Conservation (phyloP, 345 rosid species). For the Populus simonii region DNA sequence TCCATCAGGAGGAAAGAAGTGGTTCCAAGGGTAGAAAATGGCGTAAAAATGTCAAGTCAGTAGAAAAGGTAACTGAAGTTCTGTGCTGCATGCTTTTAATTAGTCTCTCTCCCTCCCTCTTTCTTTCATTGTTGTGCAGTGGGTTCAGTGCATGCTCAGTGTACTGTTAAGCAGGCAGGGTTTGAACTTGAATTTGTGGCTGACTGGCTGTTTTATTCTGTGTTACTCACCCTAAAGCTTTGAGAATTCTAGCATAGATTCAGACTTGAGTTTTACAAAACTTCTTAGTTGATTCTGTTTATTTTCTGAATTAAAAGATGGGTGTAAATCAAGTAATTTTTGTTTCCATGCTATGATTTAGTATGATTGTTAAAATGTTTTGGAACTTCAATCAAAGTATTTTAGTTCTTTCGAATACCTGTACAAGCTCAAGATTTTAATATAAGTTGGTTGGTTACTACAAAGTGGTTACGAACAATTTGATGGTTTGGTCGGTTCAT, state of each 20-base stretch:
- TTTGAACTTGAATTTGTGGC: not conserved
- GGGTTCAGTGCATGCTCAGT: not conserved
- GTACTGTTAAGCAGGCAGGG: not conserved
- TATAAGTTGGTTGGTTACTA: not conserved
- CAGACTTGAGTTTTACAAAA: not conserved
- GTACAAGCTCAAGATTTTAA: not conserved
- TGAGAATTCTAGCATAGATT: not conserved
- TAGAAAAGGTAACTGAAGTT: constrained; percentile 66
- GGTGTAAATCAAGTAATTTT: not conserved
- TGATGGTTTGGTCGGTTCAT: not conserved
- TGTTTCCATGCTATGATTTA: not conserved
- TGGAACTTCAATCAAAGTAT: not conserved
- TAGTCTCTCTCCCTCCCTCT: not conserved
- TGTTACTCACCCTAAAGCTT: not conserved
- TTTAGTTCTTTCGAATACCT: not conserved
- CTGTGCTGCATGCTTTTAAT: not conserved
- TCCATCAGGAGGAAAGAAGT: constrained; percentile 94
- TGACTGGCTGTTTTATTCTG: not conserved
- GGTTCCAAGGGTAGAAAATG: constrained; percentile 93
- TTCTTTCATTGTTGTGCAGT: not conserved
- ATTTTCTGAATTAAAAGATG: not conserved
- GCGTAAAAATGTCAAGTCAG: constrained; percentile 93
- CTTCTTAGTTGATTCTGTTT: not conserved
- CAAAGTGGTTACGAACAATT: not conserved
- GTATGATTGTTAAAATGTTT: not conserved